A percentile compares a stretch with the other conserved stretches of the same genome.
These are phyloP conservation scores for Naganishia antarctica DNA, from an alignment of 768 basidiomycete genomes.

Conservation along the genomic window DNA sequence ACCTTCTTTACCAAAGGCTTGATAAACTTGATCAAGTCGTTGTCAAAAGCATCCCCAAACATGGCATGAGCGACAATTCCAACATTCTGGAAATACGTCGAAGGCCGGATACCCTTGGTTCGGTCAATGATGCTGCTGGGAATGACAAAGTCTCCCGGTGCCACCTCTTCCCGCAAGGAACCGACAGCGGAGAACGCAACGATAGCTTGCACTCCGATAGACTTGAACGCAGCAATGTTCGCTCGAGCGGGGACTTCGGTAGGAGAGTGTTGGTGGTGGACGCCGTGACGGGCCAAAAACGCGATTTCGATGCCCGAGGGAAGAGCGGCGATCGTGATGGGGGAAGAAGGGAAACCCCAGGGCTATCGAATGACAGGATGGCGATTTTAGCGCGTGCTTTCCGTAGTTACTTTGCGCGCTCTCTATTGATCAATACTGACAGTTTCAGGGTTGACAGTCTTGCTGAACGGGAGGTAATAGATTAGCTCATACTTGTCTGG, in stretches of 20 bases:
- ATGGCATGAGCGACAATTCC: constrained; percentile 82
- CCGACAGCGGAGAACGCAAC: constrained; percentile 95
- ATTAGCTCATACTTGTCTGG: no score
- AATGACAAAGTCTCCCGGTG: constrained; percentile 80
- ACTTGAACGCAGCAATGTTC: constrained; percentile 93
- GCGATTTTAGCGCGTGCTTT: no score
- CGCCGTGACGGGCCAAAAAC: constrained; percentile 86
- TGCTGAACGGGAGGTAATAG: no score
- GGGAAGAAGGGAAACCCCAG: constrained; percentile 86
- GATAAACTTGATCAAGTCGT: constrained; percentile 41
- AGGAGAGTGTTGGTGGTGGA: constrained; percentile 71
- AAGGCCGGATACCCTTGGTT: constrained; percentile 85
- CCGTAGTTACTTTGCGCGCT: no score
- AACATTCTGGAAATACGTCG: constrained; percentile 78
- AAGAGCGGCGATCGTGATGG: constrained; percentile 84
- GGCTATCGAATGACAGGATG: constrained; percentile 57
- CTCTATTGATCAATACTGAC: constrained; percentile 51
- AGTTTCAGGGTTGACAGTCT: constrained; percentile 73
- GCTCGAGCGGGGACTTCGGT: constrained; percentile 77
- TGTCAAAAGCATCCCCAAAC: constrained; percentile 87
- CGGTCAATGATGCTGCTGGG: constrained; percentile 93
- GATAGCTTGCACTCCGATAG: constrained; percentile 78
- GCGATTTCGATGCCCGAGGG: constrained; percentile 73
- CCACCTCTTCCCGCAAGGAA: constrained; percentile 85
- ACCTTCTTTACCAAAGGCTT: constrained; percentile 58